phyloP scores from a whole-genome alignment of 306 rosid species.

The Vigna radiata region DNA sequence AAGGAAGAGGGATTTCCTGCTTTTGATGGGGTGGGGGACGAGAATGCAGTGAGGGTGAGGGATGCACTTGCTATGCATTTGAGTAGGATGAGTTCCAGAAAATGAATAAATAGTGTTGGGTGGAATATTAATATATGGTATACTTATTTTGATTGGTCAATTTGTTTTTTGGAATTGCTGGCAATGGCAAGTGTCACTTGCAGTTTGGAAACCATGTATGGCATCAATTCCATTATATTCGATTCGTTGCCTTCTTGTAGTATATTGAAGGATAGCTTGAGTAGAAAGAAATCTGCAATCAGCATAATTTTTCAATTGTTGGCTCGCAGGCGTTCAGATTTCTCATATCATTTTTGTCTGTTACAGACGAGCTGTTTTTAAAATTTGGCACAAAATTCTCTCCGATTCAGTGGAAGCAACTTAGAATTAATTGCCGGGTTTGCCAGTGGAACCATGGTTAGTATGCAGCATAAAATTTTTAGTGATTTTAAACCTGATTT shows the following conservation, averaged over 20 bases:
- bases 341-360: too few relatives aligned
- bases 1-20: constrained; percentile 51
- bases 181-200: neutral
- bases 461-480: neutral
- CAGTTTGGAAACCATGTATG: constrained; percentile 21
- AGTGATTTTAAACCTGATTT: neutral
- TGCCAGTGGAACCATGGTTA: neutral
- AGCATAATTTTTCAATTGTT: neutral
- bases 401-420: neutral
- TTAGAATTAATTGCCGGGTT: neutral
- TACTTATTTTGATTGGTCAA: neutral
- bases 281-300: neutral
- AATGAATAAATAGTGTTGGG: constrained; percentile 45
- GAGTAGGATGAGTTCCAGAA: constrained; percentile 62
- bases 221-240: neutral
- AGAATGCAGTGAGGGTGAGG: constrained; percentile 67
- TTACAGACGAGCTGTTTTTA: neutral
- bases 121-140: neutral
- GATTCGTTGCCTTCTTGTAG: too few relatives aligned
- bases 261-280: neutral
- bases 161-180: constrained; percentile 30
- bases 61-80: constrained; percentile 75
- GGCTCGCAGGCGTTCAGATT: neutral
- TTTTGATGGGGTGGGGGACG: constrained; percentile 60
- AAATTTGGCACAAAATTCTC: neutral